Conservation (phyloP, 2,329 filamentous ascomycete genomes). For the Penicillium brevicompactum region DNA sequence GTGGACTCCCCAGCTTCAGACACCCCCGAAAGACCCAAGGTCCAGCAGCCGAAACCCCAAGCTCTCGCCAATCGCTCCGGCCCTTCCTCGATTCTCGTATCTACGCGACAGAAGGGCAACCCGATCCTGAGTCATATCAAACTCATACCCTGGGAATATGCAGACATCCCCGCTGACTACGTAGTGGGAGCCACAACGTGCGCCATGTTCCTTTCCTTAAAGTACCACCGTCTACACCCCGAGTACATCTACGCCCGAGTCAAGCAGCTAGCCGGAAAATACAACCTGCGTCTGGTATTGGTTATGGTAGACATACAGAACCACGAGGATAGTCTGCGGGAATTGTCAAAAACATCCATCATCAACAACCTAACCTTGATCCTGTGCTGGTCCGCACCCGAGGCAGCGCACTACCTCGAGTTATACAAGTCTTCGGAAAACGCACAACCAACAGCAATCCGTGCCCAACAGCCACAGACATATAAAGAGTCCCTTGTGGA, state of each 20-base stretch:
- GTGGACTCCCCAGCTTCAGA: constrained; percentile 26
- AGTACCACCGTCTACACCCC: constrained; percentile 95
- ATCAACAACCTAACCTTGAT: constrained; percentile 92
- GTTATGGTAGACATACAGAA: constrained; percentile 94
- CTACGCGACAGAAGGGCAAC: constrained; percentile 90
- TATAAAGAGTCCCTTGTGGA: constrained; percentile 88
- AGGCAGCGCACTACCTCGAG: constrained; percentile 91
- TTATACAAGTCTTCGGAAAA: constrained; percentile 94
- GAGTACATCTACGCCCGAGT: constrained; percentile 98
- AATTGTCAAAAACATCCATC: constrained; percentile 87
- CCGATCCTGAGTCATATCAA: constrained; percentile 83
- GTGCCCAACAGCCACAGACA: constrained; percentile 77
- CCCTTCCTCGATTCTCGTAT: constrained; percentile 83
- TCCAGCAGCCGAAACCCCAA: constrained; percentile 88
- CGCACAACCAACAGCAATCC: constrained; percentile 78
- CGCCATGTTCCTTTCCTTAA: constrained; percentile 88
- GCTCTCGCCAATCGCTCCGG: constrained; percentile 68
- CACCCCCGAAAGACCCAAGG: constrained; percentile 46
- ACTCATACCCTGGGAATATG: constrained; percentile 91
- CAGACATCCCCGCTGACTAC: constrained; percentile 94
- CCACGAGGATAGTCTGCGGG: constrained; percentile 85
- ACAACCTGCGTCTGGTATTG: constrained; percentile 81
- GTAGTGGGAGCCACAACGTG: constrained; percentile 85
- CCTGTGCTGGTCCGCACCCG: constrained; percentile 90
- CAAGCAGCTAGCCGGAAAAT: constrained; percentile 78